Evolutionary conservation across 164 flowering plant genomes (phyloP), one percentile per base, ranked within the genome.

Genomic region (Liriodendron chinense): DNA sequence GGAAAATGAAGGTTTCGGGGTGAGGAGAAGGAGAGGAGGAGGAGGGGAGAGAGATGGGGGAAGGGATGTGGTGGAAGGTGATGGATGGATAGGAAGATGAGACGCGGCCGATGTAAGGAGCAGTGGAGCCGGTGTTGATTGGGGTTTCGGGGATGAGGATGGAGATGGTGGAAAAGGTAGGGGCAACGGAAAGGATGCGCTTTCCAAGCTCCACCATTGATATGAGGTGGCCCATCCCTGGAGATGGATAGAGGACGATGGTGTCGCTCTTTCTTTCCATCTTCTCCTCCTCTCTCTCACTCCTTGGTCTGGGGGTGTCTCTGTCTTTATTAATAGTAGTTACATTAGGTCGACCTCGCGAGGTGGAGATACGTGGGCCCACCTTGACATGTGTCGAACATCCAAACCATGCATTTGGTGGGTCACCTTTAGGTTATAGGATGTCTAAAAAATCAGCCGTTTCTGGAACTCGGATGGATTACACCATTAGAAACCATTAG

Each of bases 151-250:
- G 73, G 64, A 79, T 59, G 69, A 84, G 80, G 53, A 84, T 65
- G 53, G 69, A 8, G 22, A 63, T 75, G 24, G 74, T 53, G 70
- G 73, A 66, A 65, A 77, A 50, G 26, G 79, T 49, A 28, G 22
- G 23, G 14, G 8, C 3, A 0, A 78, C 74, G 10, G 16, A 47
- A 50, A 78, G 73, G 20, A 84, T n/a, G 23, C 80, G 81, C 63
- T 76, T 85, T 1, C 78, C 84, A 2, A 85, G 67, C 74, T 85
- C 87, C 3, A 85, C 84, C 83, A 79, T 81, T 53, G 87, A 81
- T 62, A 83, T 67, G 7, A 84, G 72, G 74, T 84, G 87, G 21
- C 87, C 87, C 0, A 79, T 75, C 7, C 77, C 84, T 22, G 85
- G 84, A 13, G 82, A 70, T 12, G 85, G 84, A 47, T 63, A 63